A percentile compares a stretch with the other conserved stretches of the same genome.
These are phyloP conservation scores for Salvia hispanica DNA, from an alignment of 257 asterid species.

Conservation along the genomic window DNA sequence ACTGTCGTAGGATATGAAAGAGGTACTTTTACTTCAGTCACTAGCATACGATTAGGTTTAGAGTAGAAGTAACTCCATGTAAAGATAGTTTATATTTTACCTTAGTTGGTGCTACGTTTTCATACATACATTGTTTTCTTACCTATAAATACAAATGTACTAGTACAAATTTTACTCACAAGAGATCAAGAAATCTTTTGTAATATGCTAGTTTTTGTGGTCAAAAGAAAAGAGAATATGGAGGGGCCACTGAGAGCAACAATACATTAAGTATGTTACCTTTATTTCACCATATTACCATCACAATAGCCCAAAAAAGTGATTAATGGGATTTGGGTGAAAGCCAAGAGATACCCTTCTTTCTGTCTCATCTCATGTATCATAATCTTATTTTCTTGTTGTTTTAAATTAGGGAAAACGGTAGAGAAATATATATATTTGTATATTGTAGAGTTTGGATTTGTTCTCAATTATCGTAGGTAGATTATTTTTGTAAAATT, in stretches of 20 bases:
- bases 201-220: background rate
- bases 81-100: slow-evolving; percentile 8
- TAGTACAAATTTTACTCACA: background rate
- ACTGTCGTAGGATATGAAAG: background rate
- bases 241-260: slow-evolving; percentile 36
- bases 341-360: slow-evolving; percentile 15
- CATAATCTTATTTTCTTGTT: no score
- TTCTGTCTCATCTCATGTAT: background rate
- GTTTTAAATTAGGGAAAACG: no score
- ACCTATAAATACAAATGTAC: slow-evolving; percentile 7
- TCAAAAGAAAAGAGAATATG: slow-evolving; percentile 34
- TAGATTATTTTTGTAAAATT: no score
- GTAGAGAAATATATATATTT: no score
- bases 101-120: slow-evolving; percentile 23
- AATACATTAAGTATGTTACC: slow-evolving; percentile 26
- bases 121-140: slow-evolving; percentile 25
- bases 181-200: slow-evolving; percentile 14
- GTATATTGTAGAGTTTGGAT: no score
- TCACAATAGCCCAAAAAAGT: slow-evolving; percentile 28
- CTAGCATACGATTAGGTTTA: slow-evolving; percentile 29
- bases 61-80: slow-evolving; percentile 37
- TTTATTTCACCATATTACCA: slow-evolving; percentile 33
- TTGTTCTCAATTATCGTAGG: no score
- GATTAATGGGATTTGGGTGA: slow-evolving; percentile 11
- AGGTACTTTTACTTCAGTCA: background rate